Conservation (phyloP, 2,329 filamentous ascomycete genomes). For the Dothistroma pini region DNA sequence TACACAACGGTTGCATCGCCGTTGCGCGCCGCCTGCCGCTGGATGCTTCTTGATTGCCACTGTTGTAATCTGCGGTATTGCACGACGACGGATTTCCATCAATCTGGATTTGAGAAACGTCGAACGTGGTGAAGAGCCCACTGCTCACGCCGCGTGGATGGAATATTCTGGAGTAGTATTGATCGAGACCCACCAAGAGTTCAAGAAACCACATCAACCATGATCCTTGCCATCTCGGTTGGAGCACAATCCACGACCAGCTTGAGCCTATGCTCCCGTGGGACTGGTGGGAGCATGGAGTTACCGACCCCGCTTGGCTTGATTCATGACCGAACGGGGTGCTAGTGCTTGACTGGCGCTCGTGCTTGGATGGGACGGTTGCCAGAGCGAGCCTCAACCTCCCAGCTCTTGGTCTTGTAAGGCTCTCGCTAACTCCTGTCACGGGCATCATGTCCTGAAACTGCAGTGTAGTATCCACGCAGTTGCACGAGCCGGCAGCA, state of each 20-base stretch:
- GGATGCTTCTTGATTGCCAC: neutral
- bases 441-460: neutral
- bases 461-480: neutral
- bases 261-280: neutral
- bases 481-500: neutral
- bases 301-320: neutral
- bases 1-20: neutral
- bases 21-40: neutral
- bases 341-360: neutral
- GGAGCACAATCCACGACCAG: neutral
- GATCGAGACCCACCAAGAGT: neutral
- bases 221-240: neutral
- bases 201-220: neutral
- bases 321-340: neutral
- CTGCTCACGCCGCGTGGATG: neutral
- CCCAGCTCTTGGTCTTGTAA: neutral
- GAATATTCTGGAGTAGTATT: neutral
- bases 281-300: neutral
- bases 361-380: neutral
- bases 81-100: neutral
- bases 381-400: neutral
- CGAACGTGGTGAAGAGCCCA: neutral
- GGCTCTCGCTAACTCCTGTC: slow-evolving; percentile 1
- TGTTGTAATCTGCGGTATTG: neutral
- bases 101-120: neutral